Percentiles rank a stretch among this genome's conserved stretches.
These are phyloP conservation scores for Fusarium albidum DNA, from an alignment of 2,329 filamentous ascomycete genomes.

Conservation along the genomic window DNA sequence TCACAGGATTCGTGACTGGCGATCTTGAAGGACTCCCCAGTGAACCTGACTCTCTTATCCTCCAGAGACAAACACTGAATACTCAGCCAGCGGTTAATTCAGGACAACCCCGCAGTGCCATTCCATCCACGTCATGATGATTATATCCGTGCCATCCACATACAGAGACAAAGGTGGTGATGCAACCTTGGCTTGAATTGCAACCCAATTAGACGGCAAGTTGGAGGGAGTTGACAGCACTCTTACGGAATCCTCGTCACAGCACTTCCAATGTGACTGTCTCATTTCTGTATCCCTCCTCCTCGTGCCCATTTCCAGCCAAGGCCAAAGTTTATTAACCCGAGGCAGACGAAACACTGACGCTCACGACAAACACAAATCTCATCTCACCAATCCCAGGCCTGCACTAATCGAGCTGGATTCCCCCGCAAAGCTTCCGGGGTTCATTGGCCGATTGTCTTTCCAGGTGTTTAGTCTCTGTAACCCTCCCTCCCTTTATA, in stretches of 20 bases:
- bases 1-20: no score
- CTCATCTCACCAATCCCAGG: slow-evolving; percentile 7
- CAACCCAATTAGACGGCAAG: no score
- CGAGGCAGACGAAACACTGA: neutral
- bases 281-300: no score
- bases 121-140: slow-evolving; percentile 23
- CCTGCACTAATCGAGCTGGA: neutral
- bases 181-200: neutral
- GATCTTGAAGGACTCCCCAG: no score
- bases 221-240: no score
- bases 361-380: neutral
- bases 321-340: neutral
- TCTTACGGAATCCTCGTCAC: no score
- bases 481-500: no score
- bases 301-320: no score
- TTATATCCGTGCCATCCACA: neutral
- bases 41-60: neutral
- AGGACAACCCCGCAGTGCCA: slow-evolving; percentile 13
- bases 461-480: no score
- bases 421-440: neutral
- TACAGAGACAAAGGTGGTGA: no score
- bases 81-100: neutral
- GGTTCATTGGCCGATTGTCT: slow-evolving; percentile 5
- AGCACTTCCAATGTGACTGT: no score
- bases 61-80: no score